phyloP scores from a whole-genome alignment of 441 rosid species.

The Croton laevigatus region DNA sequence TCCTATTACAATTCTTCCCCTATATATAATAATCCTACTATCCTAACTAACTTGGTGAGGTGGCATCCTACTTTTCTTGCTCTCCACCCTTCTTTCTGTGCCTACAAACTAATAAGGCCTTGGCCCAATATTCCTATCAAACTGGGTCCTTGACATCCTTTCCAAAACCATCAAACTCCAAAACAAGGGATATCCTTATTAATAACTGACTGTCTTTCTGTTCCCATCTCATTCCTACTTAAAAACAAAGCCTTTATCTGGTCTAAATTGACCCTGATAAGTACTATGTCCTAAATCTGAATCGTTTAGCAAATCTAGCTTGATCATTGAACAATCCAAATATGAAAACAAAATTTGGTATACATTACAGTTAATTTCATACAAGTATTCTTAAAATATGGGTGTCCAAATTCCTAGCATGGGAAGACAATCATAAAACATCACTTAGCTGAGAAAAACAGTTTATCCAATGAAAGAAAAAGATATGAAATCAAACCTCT shows the following conservation, averaged over 20 bases:
- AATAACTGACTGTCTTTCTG: neutral
- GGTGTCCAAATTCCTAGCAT: neutral
- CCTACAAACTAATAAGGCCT: too few relatives aligned
- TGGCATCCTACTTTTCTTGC: too few relatives aligned
- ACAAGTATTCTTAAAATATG: neutral
- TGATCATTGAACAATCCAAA: neutral
- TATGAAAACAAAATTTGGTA: neutral
- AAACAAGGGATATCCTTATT: too few relatives aligned
- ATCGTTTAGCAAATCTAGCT: neutral
- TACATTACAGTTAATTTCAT: neutral
- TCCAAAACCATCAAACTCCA: too few relatives aligned
- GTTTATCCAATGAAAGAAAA: neutral
- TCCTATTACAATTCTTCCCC: too few relatives aligned
- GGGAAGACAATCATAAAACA: neutral
- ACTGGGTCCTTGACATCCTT: too few relatives aligned
- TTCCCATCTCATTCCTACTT: neutral
- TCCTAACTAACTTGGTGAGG: too few relatives aligned
- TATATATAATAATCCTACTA: too few relatives aligned
- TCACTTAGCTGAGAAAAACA: neutral
- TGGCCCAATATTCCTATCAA: too few relatives aligned
- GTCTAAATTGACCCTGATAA: neutral
- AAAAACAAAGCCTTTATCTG: neutral
- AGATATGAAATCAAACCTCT: slow-evolving; percentile 58
- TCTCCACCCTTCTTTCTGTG: too few relatives aligned
- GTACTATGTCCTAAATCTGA: neutral